Evolutionary conservation across 108 stramenopile genomes (phyloP), one percentile per base, ranked within the genome.

Genomic region (Nitzschia sp.): DNA sequence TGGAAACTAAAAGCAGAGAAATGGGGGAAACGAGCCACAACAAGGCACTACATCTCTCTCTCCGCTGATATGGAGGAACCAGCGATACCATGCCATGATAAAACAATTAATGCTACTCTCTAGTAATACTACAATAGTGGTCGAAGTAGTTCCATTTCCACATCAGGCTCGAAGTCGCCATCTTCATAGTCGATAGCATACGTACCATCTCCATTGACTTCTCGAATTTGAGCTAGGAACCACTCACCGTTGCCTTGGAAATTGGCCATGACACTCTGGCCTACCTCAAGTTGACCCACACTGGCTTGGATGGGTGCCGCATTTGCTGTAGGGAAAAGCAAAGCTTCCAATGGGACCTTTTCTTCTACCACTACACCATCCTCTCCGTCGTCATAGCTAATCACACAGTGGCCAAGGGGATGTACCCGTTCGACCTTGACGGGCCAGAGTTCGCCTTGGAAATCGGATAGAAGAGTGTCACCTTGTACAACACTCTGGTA

Each of bases 401-500:
- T 19, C 17, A 8, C 43, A 17, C 15, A 37, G n/a, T 46, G 21
- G 5, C 61, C 61, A 26, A 62, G 43, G 9, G 61, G 61, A 62
- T 62, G 61, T 12, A 62, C 24, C 7, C 22, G 40, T 6, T 43
- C 17, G 19, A 62, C 40, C 44, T 46, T 9, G 2, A 43, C 41
- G 0, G 41, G 41, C 61, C 41, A 62, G 43, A 20, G 29, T 6
- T 21, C 21, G 15, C 21, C 43, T n/a, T 11, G 42, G 17, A 46
- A 43, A 46, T 62, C 20, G 3, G 40, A n/a, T 44, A 43, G 3
- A 1, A 38, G 20, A 10, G 55, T 20, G 40, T 67, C 53, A 24
- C 66, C 66, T 43, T 67, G 66, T 1, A 67, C 66, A 20, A 54
- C 20, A 26, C 51, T 51, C 8, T 55, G 40, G 22, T 40, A 67